These are phyloP conservation scores for Conticribra guillardii DNA, from an alignment of 108 stramenopile genomes.

Conservation along the genomic window DNA sequence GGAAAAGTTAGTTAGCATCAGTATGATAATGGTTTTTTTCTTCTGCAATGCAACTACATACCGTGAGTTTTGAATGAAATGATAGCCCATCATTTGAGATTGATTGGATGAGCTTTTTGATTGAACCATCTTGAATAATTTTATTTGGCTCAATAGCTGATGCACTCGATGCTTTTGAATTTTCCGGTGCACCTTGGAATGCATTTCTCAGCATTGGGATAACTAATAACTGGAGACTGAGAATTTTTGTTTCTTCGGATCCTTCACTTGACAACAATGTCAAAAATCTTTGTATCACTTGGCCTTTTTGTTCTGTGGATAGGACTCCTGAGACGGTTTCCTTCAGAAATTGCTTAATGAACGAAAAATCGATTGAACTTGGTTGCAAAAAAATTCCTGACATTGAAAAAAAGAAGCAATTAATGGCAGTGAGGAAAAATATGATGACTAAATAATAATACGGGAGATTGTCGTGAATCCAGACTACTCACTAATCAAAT, in stretches of 20 bases:
- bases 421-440: no score
- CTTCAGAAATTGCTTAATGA: constrained; percentile 57
- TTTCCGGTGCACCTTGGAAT: not conserved
- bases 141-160: constrained; percentile 7
- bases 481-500: constrained; percentile 60
- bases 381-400: constrained; percentile 72
- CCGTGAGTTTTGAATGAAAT: not conserved
- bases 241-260: constrained; percentile 80
- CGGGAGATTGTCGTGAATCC: not conserved
- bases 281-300: constrained; percentile 75
- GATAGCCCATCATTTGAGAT: not conserved
- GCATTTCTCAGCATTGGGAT: constrained; percentile 64
- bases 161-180: not conserved
- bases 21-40: no score
- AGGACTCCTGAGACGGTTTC: constrained; percentile 55
- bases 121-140: constrained; percentile 19
- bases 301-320: constrained; percentile 48
- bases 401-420: no score
- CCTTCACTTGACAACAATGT: constrained; percentile 72
- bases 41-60: not conserved
- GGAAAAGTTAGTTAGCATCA: not conserved
- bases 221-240: constrained; percentile 72
- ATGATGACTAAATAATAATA: not conserved
- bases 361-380: constrained; percentile 70
- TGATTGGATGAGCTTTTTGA: constrained; percentile 8